Evolutionary conservation across 495 filamentous ascomycete species (phyloP).

Genomic region (Diplogelasinospora grovesii): DNA sequence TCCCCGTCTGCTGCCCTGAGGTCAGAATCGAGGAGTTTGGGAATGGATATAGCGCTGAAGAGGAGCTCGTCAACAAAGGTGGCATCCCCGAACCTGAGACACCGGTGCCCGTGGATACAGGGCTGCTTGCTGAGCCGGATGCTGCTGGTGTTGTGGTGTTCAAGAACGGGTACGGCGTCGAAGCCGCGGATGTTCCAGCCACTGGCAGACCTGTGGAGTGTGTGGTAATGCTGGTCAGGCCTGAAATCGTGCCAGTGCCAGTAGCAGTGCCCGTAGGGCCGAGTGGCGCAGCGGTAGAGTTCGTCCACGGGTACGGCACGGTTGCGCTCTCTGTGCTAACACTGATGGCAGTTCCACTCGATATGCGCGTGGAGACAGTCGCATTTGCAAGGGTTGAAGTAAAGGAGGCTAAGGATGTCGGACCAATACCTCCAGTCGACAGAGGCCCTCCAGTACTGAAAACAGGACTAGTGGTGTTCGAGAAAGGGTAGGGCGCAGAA

Average conservation of each 20-base stretch:
- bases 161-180: no score
- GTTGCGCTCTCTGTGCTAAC: conserved; percentile 5
- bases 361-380: background rate
- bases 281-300: conserved; percentile 9
- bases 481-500: background rate
- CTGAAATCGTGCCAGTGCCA: conserved; percentile 2
- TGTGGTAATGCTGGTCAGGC: no score
- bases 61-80: conserved; percentile 7
- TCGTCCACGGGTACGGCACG: conserved; percentile 9
- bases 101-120: conserved; percentile 6
- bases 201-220: no score
- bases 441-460: no score
- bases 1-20: no score
- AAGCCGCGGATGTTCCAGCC: no score
- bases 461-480: no score
- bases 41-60: conserved; percentile 20
- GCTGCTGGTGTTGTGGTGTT: no score
- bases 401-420: no score
- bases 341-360: background rate
- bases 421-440: no score
- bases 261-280: conserved; percentile 9
- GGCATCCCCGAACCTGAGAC: conserved; percentile 2
- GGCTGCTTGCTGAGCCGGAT: no score
- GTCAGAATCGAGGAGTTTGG: conserved; percentile 20
- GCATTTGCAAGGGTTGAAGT: no score